These are phyloP conservation scores for Boletus vinaceobasis DNA, from an alignment of 768 basidiomycete species.

Conservation along the genomic window DNA sequence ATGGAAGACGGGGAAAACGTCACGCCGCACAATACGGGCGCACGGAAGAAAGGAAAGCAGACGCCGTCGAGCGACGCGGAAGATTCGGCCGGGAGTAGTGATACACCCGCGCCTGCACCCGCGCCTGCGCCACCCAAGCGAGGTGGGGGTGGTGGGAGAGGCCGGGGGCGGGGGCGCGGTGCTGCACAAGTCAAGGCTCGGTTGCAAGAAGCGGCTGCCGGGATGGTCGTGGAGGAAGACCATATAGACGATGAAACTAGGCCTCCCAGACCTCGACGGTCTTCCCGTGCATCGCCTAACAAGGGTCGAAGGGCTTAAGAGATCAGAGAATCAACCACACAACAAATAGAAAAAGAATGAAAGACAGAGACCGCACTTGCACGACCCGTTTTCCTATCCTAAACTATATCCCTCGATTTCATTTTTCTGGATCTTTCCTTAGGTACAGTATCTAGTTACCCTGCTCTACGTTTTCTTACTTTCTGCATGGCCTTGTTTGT, in stretches of 20 bases:
- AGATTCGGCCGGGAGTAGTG: slow-evolving; percentile 13
- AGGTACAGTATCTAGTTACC: slow-evolving; percentile 14
- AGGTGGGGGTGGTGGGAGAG: slow-evolving; percentile 16
- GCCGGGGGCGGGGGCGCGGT: slow-evolving; percentile 24
- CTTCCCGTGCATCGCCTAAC: slow-evolving; percentile 33
- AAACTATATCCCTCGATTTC: background rate
- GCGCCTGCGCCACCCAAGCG: slow-evolving; percentile 12
- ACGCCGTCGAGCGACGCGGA: slow-evolving; percentile 13
- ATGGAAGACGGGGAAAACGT: slow-evolving; percentile 17
- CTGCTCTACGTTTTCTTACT: background rate
- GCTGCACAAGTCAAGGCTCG: slow-evolving; percentile 13
- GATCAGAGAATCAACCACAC: background rate
- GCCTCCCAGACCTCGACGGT: slow-evolving; percentile 31
- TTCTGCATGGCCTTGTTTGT: slow-evolving; percentile 11
- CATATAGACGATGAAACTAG: slow-evolving; percentile 25
- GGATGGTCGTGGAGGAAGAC: slow-evolving; percentile 29
- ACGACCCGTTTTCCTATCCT: background rate
- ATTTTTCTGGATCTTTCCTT: slow-evolving; percentile 1
- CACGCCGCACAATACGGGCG: slow-evolving; percentile 3
- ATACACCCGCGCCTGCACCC: background rate
- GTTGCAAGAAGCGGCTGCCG: slow-evolving; percentile 25
- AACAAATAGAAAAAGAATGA: background rate
- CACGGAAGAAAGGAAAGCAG: slow-evolving; percentile 26
- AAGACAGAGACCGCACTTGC: background rate
- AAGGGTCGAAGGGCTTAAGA: slow-evolving; percentile 25